Conservation (phyloP, 441 rosid genomes). For the Populus hybrid region DNA sequence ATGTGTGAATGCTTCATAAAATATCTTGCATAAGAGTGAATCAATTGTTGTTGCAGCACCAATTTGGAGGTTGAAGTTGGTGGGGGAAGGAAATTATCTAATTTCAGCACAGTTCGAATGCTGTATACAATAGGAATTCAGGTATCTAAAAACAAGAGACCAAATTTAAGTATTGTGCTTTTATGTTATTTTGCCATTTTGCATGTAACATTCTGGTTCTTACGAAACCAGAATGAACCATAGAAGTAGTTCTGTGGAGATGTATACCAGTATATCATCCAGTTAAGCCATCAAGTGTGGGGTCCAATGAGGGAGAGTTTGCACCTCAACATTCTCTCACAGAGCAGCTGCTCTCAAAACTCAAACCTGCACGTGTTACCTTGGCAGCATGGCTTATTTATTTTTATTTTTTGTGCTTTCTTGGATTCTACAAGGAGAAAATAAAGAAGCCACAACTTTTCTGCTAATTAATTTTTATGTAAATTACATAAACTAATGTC, state of each 20-base stretch:
- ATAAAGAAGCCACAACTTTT: not conserved
- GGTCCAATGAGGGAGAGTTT: not conserved
- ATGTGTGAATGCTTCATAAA: not conserved
- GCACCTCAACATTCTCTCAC: not conserved
- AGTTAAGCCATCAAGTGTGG: not conserved
- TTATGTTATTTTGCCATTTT: not conserved
- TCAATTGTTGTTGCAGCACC: slow-evolving; percentile 44
- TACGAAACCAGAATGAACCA: not conserved
- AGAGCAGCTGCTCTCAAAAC: not conserved
- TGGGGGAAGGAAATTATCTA: slow-evolving; percentile 90
- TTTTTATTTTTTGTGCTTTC: not conserved
- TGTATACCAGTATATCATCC: not conserved
- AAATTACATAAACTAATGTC: not conserved
- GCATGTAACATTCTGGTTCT: not conserved
- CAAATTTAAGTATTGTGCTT: not conserved
- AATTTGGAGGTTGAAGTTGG: slow-evolving; percentile 91
- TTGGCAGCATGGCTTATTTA: not conserved
- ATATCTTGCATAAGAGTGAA: not conserved
- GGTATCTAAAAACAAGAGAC: slow-evolving; percentile 36
- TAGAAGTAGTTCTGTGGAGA: not conserved
- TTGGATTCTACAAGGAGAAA: not conserved
- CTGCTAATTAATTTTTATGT: not conserved
- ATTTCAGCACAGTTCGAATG: slow-evolving; percentile 79
- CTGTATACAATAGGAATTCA: slow-evolving; percentile 80
- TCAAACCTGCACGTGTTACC: not conserved